These are phyloP conservation scores for Pistacia atlantica DNA, from an alignment of 345 rosid genomes.

Conservation along the genomic window DNA sequence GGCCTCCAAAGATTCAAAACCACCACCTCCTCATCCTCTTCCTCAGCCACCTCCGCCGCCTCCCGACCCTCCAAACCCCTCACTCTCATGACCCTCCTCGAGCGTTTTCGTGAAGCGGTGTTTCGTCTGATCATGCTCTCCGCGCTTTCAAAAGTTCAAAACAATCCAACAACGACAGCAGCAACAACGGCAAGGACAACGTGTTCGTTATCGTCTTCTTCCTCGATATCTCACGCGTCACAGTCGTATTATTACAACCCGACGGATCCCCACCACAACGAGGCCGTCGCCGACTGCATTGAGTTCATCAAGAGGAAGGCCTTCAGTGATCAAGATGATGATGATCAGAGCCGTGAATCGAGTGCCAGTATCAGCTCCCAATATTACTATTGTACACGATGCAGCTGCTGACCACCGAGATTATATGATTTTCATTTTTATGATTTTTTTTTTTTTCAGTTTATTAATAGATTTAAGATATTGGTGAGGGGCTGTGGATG, in stretches of 20 bases:
- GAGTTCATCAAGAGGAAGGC: constrained; percentile 77
- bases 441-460: neutral
- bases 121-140: constrained; percentile 73
- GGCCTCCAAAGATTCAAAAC: constrained; percentile 28
- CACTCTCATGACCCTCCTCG: constrained; percentile 48
- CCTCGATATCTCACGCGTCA: constrained; percentile 1
- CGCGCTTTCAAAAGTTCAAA: constrained; percentile 45
- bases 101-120: constrained; percentile 62
- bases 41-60: constrained; percentile 43
- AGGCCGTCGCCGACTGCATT: constrained; percentile 82
- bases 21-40: constrained; percentile 35
- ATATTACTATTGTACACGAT: neutral
- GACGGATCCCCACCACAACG: constrained; percentile 54
- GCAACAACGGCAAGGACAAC: neutral
- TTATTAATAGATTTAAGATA: neutral
- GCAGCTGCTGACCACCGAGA: constrained; percentile 24
- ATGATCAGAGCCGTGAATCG: constrained; percentile 11
- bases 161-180: neutral
- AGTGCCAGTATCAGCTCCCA: neutral
- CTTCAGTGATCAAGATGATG: neutral
- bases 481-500: neutral
- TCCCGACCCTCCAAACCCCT: constrained; percentile 23
- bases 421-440: constrained; percentile 23
- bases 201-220: constrained; percentile 6
- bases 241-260: constrained; percentile 12